phyloP scores from a whole-genome alignment of 495 filamentous ascomycete species.

The Poronia punctata region DNA sequence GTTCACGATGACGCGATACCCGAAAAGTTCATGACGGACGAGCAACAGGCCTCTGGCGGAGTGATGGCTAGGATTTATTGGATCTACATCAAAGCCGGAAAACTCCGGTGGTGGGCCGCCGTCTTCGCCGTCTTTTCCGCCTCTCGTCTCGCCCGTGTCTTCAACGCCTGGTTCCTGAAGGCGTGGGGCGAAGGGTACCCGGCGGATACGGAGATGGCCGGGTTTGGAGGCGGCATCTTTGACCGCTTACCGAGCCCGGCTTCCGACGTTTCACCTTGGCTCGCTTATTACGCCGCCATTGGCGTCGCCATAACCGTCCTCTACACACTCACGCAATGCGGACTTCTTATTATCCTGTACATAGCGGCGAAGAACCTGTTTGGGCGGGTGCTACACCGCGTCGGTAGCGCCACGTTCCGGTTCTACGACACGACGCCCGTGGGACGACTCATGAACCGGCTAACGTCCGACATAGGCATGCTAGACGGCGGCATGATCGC shows the following conservation, averaged over 20 bases:
- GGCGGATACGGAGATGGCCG: slow-evolving; percentile 1
- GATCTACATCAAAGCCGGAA: slow-evolving; percentile 74
- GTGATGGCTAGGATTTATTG: slow-evolving; percentile 70
- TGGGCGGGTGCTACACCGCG: slow-evolving; percentile 55
- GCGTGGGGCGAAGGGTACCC: slow-evolving; percentile 75
- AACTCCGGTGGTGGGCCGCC: slow-evolving; percentile 60
- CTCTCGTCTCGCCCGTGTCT: slow-evolving; percentile 53
- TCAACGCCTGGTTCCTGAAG: slow-evolving; percentile 74
- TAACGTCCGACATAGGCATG: slow-evolving; percentile 78
- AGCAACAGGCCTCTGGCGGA: slow-evolving; percentile 66
- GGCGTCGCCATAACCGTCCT: slow-evolving; percentile 50
- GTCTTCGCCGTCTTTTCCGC: slow-evolving; percentile 52
- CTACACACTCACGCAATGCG: slow-evolving; percentile 45
- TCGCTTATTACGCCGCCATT: slow-evolving; percentile 57
- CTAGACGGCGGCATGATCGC: slow-evolving; percentile 70
- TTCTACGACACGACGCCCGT: slow-evolving; percentile 84
- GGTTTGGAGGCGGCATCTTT: slow-evolving; percentile 28
- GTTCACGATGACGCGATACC: slow-evolving; percentile 48
- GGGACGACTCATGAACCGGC: slow-evolving; percentile 76
- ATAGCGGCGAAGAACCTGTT: slow-evolving; percentile 68
- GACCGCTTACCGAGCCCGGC: slow-evolving; percentile 56
- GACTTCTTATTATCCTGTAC: slow-evolving; percentile 67
- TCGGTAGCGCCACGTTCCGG: slow-evolving; percentile 72
- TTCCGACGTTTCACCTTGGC: slow-evolving; percentile 66
- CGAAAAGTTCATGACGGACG: slow-evolving; percentile 77